Percentiles rank a stretch among this genome's conserved stretches.
These are phyloP conservation scores for Linnemannia zychae DNA, from an alignment of 192 early-diverging fungal genomes.

Conservation along the genomic window DNA sequence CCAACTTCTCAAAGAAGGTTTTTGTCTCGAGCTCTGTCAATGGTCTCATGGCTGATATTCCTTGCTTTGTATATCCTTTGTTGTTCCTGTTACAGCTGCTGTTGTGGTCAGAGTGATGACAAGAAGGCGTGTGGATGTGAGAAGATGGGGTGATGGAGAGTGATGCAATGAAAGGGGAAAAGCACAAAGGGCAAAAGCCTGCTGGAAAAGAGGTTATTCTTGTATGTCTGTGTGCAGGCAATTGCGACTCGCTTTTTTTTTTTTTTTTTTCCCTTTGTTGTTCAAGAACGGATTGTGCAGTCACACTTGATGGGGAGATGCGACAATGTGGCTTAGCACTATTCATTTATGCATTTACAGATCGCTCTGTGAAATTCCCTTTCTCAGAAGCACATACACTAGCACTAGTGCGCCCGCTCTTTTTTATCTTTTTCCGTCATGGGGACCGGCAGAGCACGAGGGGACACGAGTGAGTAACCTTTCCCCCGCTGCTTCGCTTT, in stretches of 20 bases:
- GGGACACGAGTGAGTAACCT: background rate
- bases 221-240: background rate
- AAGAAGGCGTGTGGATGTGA: constrained; percentile 1
- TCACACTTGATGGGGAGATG: background rate
- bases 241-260: background rate
- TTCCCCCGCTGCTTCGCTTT: background rate
- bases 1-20: constrained; percentile 96
- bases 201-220: background rate
- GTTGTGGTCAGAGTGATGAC: background rate
- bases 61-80: background rate
- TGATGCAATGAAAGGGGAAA: background rate
- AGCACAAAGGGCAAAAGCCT: background rate
- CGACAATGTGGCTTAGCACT: background rate
- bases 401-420: background rate
- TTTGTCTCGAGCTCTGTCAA: constrained; percentile 98
- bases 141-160: background rate
- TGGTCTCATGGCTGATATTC: constrained; percentile 81
- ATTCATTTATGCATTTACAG: background rate
- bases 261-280: background rate
- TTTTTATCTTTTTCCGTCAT: background rate
- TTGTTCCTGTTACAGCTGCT: background rate
- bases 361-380: background rate
- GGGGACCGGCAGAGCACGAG: background rate
- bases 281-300: background rate
- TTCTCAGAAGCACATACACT: too few species aligned